Evolutionary conservation across 2,329 filamentous ascomycete species (phyloP).

Genomic region (Diaporthe velutina): DNA sequence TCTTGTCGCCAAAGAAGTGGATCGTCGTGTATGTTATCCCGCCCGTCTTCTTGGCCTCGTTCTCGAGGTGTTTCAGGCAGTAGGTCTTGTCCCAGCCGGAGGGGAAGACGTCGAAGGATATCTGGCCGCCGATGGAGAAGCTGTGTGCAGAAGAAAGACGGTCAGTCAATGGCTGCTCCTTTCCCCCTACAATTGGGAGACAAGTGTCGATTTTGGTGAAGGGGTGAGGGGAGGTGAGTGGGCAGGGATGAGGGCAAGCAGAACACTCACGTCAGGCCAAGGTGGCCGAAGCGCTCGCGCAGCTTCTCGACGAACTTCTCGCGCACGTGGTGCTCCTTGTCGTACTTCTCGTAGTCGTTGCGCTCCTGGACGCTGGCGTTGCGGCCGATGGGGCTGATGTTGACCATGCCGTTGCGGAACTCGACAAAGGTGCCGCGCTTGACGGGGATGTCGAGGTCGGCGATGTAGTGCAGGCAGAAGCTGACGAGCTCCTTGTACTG

Average conservation of each 20-base stretch:
- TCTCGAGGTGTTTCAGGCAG: conserved; percentile 89
- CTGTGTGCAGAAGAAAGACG: conserved; percentile 55
- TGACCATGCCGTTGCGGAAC: conserved; percentile 94
- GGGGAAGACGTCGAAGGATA: conserved; percentile 98
- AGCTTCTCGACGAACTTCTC: conserved; percentile 81
- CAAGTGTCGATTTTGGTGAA: no score
- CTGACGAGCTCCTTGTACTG: conserved; percentile 83
- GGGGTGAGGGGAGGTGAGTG: no score
- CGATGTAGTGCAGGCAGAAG: conserved; percentile 85
- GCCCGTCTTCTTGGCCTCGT: conserved; percentile 77
- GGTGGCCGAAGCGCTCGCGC: conserved; percentile 84
- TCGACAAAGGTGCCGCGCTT: conserved; percentile 89
- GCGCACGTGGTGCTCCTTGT: conserved; percentile 82
- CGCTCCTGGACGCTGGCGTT: conserved; percentile 88
- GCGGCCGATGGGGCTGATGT: conserved; percentile 85
- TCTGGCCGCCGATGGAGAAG: conserved; percentile 95
- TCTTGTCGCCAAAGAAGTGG: conserved; percentile 99
- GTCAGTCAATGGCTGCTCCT: conserved; percentile 9
- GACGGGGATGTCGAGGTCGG: conserved; percentile 85
- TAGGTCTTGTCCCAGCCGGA: conserved; percentile 99
- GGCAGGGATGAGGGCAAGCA: no score
- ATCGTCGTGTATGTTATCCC: conserved; percentile 86
- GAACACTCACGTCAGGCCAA: conserved; percentile 81
- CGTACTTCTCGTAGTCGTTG: conserved; percentile 84
- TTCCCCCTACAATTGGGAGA: background rate